Base-by-base conservation (phyloP, 2,329 filamentous ascomycete genomes). In the Sporothrix dimorphospora region DNA sequence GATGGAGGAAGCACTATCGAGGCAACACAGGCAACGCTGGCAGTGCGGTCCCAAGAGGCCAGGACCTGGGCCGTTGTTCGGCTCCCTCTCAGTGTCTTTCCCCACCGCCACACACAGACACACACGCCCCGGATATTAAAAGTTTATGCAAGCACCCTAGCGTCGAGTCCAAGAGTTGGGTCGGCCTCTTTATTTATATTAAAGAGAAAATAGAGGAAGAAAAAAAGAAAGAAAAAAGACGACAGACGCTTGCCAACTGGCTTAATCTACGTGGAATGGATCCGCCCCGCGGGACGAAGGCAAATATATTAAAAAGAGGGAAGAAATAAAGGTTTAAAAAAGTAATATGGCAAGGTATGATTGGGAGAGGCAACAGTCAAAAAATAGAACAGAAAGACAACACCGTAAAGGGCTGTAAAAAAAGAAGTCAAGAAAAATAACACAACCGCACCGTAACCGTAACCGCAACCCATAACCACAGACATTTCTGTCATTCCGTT, bases 41-140 rank as follows among this genome's bases (percentile, higher is more conserved):
- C 30, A 19, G 19, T 19, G 55, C 12, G 24, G 21, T 45, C 38
- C 69, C 69, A 71, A 55, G 55, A 40, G 38, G 49, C 42, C 69
- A 71, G 57, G 69, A 55, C 8, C n/a, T 66, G 69, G 57, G 57
- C 59, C 59, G n/a, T n/a, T n/a, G n/a, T 24, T 21, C 24, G 19
- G 19, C 24, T 24, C 1, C 40, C n/a, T 69, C 51, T 19, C 67
- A 19, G 34, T 42, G 11, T 69, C 38, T 55, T 34, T 34, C 57
- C 47, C 69, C 71, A 65, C 72, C 47, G 40, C 71, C 68, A 71
- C 68, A 40, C 47, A 67, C 42, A 38, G 45, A 66, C 42, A 34
- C 65, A 34, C 63, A 59, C 72, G 42, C 57, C 67, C 71, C 70
- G 67, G 73, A 74, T 74, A 74, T 74, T 74, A 74, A 71, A 49